phyloP scores from a whole-genome alignment of 805 yeast species.

The Lachancea lanzarotensis region DNA sequence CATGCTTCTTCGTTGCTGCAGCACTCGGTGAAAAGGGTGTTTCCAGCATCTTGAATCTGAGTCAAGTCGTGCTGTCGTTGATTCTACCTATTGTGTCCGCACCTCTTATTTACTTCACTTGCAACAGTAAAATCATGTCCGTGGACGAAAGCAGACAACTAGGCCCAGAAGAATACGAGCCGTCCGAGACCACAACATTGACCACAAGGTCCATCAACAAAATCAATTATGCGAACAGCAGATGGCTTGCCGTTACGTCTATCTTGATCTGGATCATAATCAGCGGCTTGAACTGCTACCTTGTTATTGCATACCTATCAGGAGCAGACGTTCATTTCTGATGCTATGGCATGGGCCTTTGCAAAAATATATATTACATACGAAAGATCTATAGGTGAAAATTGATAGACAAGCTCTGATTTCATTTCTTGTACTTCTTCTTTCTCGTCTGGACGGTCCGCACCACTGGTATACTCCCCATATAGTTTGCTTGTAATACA shows the following conservation, averaged over 20 bases:
- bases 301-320: constrained; percentile 45
- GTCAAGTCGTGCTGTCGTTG: constrained; percentile 77
- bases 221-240: constrained; percentile 68
- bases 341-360: not conserved
- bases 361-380: not conserved
- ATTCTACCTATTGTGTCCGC: constrained; percentile 84
- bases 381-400: not conserved
- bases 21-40: constrained; percentile 78
- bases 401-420: not conserved
- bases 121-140: constrained; percentile 59
- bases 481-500: constrained; percentile 62
- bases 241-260: constrained; percentile 46
- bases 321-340: constrained; percentile 49
- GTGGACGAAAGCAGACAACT: constrained; percentile 31
- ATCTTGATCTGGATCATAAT: constrained; percentile 63
- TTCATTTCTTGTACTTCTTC: constrained; percentile 24
- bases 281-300: constrained; percentile 62
- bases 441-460: constrained; percentile 27
- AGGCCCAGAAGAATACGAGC: constrained; percentile 25
- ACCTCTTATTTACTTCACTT: constrained; percentile 78
- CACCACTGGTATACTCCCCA: constrained; percentile 71
- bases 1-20: constrained; percentile 70
- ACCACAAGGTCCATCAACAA: constrained; percentile 26
- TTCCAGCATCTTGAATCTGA: constrained; percentile 62
- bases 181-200: constrained; percentile 25